Percentiles rank a stretch among this genome's conserved stretches.
phyloP scores from a whole-genome alignment of 169 alveolate species.

The Plasmodium malariae region DNA sequence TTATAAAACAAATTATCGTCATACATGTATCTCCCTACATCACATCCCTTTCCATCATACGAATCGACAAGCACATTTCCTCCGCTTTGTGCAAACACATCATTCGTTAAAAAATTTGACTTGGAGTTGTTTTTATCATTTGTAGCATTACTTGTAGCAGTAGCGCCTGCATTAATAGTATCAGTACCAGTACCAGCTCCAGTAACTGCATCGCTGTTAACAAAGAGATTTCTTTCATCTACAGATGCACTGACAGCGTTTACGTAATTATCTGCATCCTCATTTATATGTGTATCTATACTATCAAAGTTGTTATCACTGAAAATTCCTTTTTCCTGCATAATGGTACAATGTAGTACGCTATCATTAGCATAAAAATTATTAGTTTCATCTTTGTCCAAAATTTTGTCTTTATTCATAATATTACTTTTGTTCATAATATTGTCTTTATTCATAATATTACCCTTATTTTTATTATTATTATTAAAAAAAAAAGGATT shows the following conservation, averaged over 20 bases:
- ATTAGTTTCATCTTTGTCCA: background rate
- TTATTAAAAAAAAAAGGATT: too few species aligned
- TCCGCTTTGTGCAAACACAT: background rate
- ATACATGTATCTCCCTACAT: too few species aligned
- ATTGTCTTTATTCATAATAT: background rate
- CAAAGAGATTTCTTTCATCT: too few species aligned
- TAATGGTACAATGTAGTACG: too few species aligned
- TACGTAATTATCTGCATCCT: background rate
- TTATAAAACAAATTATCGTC: too few species aligned
- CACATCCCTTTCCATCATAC: background rate
- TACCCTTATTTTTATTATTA: background rate
- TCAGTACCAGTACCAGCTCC: too few species aligned
- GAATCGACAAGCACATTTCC: background rate
- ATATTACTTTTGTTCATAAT: too few species aligned
- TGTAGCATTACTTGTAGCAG: too few species aligned
- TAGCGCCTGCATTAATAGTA: too few species aligned
- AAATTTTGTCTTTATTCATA: background rate
- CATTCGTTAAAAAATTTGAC: background rate
- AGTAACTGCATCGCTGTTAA: too few species aligned
- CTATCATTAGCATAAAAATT: too few species aligned
- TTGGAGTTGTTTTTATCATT: background rate
- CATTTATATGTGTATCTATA: constrained; percentile 1
- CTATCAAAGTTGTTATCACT: constrained; percentile 4
- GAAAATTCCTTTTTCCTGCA: background rate
- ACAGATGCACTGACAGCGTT: too few species aligned